phyloP scores from a whole-genome alignment of 2,329 filamentous ascomycete species.

The Pseudogymnoascus sp. region DNA sequence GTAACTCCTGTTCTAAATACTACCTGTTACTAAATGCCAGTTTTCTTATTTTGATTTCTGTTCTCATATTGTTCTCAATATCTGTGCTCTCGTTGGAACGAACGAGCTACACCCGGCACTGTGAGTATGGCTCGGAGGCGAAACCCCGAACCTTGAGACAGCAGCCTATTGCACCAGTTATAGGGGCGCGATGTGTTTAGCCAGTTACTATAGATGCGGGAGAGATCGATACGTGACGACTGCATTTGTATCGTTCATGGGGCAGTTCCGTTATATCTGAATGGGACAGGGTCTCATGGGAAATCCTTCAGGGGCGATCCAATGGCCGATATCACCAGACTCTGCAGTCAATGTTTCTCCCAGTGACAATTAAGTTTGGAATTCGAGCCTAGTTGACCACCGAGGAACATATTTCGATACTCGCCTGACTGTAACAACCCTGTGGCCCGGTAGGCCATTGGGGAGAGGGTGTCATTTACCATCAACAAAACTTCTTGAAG shows the following conservation, averaged over 20 bases:
- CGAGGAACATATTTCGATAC: too few species aligned
- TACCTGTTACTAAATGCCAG: neutral
- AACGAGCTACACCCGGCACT: neutral
- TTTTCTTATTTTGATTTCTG: neutral
- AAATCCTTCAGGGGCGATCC: neutral
- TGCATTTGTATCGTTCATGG: neutral
- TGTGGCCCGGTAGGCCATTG: too few species aligned
- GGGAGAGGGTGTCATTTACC: too few species aligned
- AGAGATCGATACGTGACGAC: neutral
- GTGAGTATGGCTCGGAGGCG: neutral
- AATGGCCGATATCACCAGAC: neutral
- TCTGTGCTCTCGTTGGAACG: neutral
- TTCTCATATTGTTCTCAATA: neutral
- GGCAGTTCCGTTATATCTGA: neutral
- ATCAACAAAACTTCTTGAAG: too few species aligned
- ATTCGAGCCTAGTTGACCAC: too few species aligned
- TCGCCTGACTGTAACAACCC: too few species aligned
- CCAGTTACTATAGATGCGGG: neutral
- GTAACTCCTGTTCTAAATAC: neutral
- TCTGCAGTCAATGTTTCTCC: neutral
- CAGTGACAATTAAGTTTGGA: too few species aligned
- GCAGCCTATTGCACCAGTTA: neutral
- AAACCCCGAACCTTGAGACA: neutral
- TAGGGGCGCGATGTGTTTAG: neutral
- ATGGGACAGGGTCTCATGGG: neutral